Evolutionary conservation across 1,139 yeast species (phyloP).

Genomic region (Yamadazyma diddensiae): DNA sequence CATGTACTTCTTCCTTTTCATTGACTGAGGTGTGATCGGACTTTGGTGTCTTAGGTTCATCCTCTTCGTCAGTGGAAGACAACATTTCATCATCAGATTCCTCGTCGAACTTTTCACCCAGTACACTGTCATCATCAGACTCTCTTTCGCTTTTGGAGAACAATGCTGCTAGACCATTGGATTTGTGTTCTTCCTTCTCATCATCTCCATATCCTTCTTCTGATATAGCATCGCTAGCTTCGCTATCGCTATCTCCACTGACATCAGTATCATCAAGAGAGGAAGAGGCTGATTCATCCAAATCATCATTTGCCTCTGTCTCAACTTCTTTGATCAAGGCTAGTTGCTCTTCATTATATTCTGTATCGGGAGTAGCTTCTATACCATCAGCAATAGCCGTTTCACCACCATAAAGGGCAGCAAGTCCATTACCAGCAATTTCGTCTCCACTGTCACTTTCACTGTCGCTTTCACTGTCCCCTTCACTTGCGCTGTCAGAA

Average conservation of each 20-base stretch:
- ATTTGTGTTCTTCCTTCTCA: conserved; percentile 10
- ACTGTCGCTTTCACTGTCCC: conserved; percentile 6
- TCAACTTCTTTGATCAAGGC: conserved; percentile 23
- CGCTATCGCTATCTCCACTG: conserved; percentile 4
- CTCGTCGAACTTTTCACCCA: conserved; percentile 10
- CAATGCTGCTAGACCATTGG: conserved; percentile 21
- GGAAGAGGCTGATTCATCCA: conserved; percentile 15
- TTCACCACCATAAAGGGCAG: conserved; percentile 28
- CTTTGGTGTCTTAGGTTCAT: conserved; percentile 29
- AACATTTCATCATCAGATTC: conserved; percentile 21
- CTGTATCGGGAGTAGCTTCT: conserved; percentile 11
- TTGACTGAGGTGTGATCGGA: conserved; percentile 15
- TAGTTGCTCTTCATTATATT: conserved; percentile 36
- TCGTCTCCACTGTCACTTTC: conserved; percentile 18
- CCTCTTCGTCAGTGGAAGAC: conserved; percentile 24
- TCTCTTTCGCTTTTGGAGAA: conserved; percentile 17
- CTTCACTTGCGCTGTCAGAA: conserved; percentile 13
- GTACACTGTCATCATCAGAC: conserved; percentile 20
- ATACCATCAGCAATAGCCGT: conserved; percentile 4
- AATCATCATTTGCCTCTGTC: conserved; percentile 14
- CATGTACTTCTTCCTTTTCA: conserved; percentile 20
- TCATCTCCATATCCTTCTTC: conserved; percentile 4
- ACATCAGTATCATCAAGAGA: conserved; percentile 19
- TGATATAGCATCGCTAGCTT: conserved; percentile 2
- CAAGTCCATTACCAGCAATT: conserved; percentile 24